A percentile compares a stretch with the other conserved stretches of the same genome.
These are phyloP conservation scores for Starmerella gropengiesseri DNA, from an alignment of 805 yeast genomes.

Conservation along the genomic window DNA sequence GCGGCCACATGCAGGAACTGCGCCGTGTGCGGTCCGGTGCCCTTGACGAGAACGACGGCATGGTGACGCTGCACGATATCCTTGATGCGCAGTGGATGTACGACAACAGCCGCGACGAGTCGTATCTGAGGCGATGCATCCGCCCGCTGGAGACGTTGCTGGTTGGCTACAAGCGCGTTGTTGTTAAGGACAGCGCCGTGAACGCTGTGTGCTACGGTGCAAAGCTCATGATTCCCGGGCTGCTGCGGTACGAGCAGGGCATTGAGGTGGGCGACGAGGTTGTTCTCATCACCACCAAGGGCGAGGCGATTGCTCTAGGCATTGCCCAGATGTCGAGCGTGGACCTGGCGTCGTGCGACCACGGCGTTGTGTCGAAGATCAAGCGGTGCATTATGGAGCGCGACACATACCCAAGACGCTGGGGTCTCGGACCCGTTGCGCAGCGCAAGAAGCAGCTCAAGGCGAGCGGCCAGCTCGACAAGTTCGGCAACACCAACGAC, in stretches of 20 bases:
- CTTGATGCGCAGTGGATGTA: slow-evolving; percentile 97
- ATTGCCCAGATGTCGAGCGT: slow-evolving; percentile 98
- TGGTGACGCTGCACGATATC: slow-evolving; percentile 94
- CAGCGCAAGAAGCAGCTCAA: slow-evolving; percentile 97
- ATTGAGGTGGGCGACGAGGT: slow-evolving; percentile 96
- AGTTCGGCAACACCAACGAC: slow-evolving; percentile 87
- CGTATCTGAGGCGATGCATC: slow-evolving; percentile 84
- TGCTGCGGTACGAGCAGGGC: slow-evolving; percentile 93
- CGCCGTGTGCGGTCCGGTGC: slow-evolving; percentile 99
- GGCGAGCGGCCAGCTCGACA: slow-evolving; percentile 93
- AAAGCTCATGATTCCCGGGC: slow-evolving; percentile 96
- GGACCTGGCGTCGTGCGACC: slow-evolving; percentile 92
- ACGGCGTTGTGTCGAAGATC: slow-evolving; percentile 96
- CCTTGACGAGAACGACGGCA: slow-evolving; percentile 72
- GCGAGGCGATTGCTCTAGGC: slow-evolving; percentile 98
- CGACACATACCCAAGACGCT: slow-evolving; percentile 97
- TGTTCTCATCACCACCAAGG: slow-evolving; percentile 95
- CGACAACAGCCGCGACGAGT: slow-evolving; percentile 94
- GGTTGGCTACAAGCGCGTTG: slow-evolving; percentile 92
- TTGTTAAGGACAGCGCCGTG: slow-evolving; percentile 89
- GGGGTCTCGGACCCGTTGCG: slow-evolving; percentile 99
- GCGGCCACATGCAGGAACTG: slow-evolving; percentile 99
- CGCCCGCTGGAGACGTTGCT: slow-evolving; percentile 90
- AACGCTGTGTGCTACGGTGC: slow-evolving; percentile 99
- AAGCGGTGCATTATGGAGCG: slow-evolving; percentile 99